Conservation (phyloP, 257 asterid species). For the Sherardia arvensis region DNA sequence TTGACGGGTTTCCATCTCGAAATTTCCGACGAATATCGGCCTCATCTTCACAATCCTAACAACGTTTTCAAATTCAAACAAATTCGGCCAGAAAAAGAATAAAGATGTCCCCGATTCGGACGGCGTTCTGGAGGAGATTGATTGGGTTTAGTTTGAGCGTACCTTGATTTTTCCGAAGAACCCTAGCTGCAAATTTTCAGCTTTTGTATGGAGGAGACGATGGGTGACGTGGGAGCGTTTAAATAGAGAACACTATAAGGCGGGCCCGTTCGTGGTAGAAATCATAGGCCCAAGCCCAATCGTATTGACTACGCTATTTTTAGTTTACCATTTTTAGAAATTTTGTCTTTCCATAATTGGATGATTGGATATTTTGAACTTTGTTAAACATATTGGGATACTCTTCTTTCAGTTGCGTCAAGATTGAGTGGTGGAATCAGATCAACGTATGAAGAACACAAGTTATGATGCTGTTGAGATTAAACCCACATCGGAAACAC, state of each 20-base stretch:
- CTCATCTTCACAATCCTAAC: conserved; percentile 24
- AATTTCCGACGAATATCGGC: conserved; percentile 80
- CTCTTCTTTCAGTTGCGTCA: too few relatives aligned
- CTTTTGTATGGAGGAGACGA: not conserved
- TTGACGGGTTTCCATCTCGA: conserved; percentile 76
- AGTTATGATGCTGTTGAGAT: too few relatives aligned
- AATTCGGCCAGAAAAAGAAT: not conserved
- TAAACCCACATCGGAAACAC: too few relatives aligned
- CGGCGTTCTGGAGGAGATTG: not conserved
- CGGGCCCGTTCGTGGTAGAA: not conserved
- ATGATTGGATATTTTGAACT: too few relatives aligned
- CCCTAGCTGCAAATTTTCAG: not conserved
- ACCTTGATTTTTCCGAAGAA: not conserved
- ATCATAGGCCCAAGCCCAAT: not conserved
- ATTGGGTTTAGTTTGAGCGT: not conserved
- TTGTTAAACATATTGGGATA: too few relatives aligned
- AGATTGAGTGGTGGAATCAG: too few relatives aligned
- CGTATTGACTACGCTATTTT: too few relatives aligned
- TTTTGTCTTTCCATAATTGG: too few relatives aligned
- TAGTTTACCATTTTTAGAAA: too few relatives aligned
- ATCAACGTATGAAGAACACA: too few relatives aligned
- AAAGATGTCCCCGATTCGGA: not conserved
- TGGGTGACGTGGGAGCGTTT: not conserved
- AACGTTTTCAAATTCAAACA: not conserved
- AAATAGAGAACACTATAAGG: not conserved